Base-by-base conservation (phyloP, 2,329 filamentous ascomycete species). In the Zymoseptoria passerinii region DNA sequence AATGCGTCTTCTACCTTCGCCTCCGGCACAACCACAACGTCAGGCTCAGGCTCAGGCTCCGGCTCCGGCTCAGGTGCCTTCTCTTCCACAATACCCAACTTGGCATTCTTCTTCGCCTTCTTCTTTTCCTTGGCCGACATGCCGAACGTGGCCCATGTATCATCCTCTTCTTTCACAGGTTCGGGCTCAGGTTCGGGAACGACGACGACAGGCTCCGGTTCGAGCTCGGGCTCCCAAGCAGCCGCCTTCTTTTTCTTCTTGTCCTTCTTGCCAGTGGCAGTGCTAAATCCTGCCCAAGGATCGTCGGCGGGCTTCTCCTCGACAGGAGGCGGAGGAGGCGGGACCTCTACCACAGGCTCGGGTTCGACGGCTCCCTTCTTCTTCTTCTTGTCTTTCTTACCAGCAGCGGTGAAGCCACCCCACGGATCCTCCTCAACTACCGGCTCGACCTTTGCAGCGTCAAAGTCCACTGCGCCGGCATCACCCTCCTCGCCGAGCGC, bases 101-200 rank as follows among this genome's bases (percentile, higher is more conserved):
- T 77, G 61, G 77, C 78, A 58, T 75, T 76, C 69, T 82, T 81
- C 68, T 79, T 79, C 29, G 67, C 60, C 62, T 75, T 76, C 66
- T 79, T 78, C 54, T 77, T 76, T 6, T 78, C 74, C 56, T 76
- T 76, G 1, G 73, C 71, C 20, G 68, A 70, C 57, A 73, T 65
- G 10, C 58, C 66, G 13, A 64, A 63, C 3, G 56, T 57, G 19
- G 64, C 62, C 71, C 72, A 76, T 6, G 65, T 62, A 10, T 73
- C 70, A 48, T 74, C 71, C 44, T 74, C 73, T 20, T 64, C 65
- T 8, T 68, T 69, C 4, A 68, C 65, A 35, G 71, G 71, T 58
- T 77, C 75, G n/a, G 71, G 70, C 60, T 74, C 73, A 20, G 76
- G 73, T 53, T 74, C 73, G 4, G 65, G 62, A 3, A 63, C 58